Evolutionary conservation across 192 early-diverging fungal species (phyloP).

Genomic region (Dissophora ornata): DNA sequence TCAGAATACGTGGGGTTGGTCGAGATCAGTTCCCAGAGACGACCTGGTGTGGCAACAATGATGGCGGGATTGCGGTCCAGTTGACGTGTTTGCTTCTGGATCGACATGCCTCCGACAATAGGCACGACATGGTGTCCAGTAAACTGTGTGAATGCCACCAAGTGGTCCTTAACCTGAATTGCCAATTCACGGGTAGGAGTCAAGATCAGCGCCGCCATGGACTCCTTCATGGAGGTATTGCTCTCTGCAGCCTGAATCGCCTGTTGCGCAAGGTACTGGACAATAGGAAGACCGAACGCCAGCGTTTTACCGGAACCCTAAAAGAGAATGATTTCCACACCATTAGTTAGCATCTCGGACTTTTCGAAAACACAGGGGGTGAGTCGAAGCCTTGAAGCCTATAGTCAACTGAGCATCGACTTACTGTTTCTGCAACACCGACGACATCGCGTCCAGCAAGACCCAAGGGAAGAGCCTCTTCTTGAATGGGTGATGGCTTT

Average conservation of each 20-base stretch:
- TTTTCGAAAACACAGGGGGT: no score
- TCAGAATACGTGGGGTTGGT: constrained; percentile 66
- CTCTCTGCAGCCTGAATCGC: constrained; percentile 20
- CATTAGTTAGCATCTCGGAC: background rate
- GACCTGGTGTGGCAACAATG: constrained; percentile 86
- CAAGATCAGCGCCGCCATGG: constrained; percentile 78
- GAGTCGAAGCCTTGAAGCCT: no score
- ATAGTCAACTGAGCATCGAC: background rate
- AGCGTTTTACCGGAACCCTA: constrained; percentile 95
- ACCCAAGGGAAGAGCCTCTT: constrained; percentile 74
- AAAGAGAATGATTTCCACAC: background rate
- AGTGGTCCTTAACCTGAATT: constrained; percentile 91
- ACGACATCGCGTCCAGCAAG: constrained; percentile 86
- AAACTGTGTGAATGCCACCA: constrained; percentile 61
- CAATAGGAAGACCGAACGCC: constrained; percentile 94
- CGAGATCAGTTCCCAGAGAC: constrained; percentile 70
- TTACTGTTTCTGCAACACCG: constrained; percentile 91
- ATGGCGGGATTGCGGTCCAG: constrained; percentile 74
- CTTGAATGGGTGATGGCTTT: constrained; percentile 90
- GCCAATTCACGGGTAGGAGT: constrained; percentile 97
- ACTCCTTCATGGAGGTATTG: constrained; percentile 24
- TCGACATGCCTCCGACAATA: constrained; percentile 95
- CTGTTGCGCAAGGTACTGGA: constrained; percentile 73
- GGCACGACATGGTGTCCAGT: constrained; percentile 70
- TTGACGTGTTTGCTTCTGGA: constrained; percentile 88